Evolutionary conservation across 768 basidiomycete species (phyloP).

Genomic region (Leccinum aurantiacum): DNA sequence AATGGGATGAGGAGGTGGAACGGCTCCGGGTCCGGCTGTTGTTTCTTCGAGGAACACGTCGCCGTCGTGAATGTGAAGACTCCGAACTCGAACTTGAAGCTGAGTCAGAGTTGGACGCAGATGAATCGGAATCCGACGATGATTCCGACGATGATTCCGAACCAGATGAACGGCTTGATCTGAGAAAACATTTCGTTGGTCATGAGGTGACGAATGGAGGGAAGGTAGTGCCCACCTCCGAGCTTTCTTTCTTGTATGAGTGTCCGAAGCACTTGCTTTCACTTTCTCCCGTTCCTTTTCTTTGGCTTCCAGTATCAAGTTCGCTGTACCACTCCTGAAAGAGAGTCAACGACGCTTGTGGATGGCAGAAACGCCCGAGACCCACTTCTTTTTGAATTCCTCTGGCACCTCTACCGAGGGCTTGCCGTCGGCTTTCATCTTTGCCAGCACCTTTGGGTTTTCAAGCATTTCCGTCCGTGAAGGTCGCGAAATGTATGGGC

Average conservation of each 20-base stretch:
- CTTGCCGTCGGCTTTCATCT: slow-evolving; percentile 66
- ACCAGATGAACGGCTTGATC: slow-evolving; percentile 36
- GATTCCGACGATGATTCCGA: slow-evolving; percentile 16
- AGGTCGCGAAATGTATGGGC: slow-evolving; percentile 87
- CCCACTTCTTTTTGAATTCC: slow-evolving; percentile 83
- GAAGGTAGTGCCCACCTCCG: slow-evolving; percentile 41
- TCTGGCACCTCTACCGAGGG: slow-evolving; percentile 86
- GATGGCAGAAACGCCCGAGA: slow-evolving; percentile 9
- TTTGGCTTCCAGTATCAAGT: slow-evolving; percentile 78
- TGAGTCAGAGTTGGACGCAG: slow-evolving; percentile 29
- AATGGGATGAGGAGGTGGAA: slow-evolving; percentile 22
- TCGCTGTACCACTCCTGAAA: slow-evolving; percentile 72
- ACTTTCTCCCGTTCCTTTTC: slow-evolving; percentile 69
- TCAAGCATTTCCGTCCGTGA: slow-evolving; percentile 85
- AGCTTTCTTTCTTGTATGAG: slow-evolving; percentile 35
- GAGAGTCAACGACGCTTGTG: slow-evolving; percentile 5
- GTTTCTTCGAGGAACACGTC: slow-evolving; percentile 36
- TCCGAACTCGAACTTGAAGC: slow-evolving; percentile 44
- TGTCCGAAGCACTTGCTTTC: slow-evolving; percentile 28
- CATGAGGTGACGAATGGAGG: neutral
- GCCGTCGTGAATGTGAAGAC: slow-evolving; percentile 45
- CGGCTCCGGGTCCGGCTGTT: slow-evolving; percentile 23
- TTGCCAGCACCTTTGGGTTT: slow-evolving; percentile 66
- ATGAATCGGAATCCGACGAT: slow-evolving; percentile 19
- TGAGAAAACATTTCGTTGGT: slow-evolving; percentile 6